Conservation (phyloP, 306 rosid species). For the Rosa lucieae region DNA sequence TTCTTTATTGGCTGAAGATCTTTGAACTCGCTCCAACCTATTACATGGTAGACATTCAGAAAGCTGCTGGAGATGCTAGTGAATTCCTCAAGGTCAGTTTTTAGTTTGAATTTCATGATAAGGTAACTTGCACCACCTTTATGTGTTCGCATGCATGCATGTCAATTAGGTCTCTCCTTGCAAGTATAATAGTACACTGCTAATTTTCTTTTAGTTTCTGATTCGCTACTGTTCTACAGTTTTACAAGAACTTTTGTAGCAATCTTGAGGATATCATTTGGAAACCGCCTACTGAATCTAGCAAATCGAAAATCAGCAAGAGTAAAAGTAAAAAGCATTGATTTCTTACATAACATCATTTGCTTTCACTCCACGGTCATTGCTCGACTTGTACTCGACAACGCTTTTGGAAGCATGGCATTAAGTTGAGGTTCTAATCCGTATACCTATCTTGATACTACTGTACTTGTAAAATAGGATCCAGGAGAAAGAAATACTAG, state of each 20-base stretch:
- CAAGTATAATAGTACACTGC: too few relatives aligned
- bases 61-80: slow-evolving; percentile 77
- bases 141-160: background rate
- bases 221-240: slow-evolving; percentile 43
- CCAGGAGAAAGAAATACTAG: slow-evolving; percentile 1
- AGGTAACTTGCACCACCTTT: slow-evolving; percentile 1
- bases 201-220: background rate
- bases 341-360: slow-evolving; percentile 23
- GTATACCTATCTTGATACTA: background rate
- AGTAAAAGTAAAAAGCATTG: slow-evolving; percentile 58
- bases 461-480: background rate
- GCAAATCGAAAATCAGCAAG: slow-evolving; percentile 59
- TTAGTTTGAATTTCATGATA: background rate
- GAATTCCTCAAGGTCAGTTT: slow-evolving; percentile 80
- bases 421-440: background rate
- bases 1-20: slow-evolving; percentile 46
- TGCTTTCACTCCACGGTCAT: background rate
- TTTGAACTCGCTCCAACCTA: slow-evolving; percentile 88
- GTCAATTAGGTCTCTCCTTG: background rate
- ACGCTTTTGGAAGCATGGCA: slow-evolving; percentile 2
- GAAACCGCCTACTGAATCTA: slow-evolving; percentile 68
- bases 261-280: slow-evolving; percentile 94
- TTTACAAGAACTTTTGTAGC: slow-evolving; percentile 69
- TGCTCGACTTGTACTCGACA: background rate
- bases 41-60: slow-evolving; percentile 85